phyloP scores from a whole-genome alignment of 2,329 filamentous ascomycete species.

The Pseudophaeomoniella oleicola region DNA sequence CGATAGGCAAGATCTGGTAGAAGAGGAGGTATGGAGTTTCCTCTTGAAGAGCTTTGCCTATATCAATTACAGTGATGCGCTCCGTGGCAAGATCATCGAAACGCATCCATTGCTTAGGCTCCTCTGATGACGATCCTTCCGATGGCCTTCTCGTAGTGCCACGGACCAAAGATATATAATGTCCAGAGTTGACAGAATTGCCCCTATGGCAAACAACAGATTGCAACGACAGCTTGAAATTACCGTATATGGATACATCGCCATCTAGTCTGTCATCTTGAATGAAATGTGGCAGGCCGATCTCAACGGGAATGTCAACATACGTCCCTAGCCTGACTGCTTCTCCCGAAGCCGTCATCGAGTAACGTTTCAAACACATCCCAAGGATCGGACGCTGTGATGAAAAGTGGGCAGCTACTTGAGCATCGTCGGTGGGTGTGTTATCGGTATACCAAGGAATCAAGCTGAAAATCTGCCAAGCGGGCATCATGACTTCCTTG shows the following conservation, averaged over 20 bases:
- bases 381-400: conserved; percentile 71
- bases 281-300: conserved; percentile 76
- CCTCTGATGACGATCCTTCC: conserved; percentile 30
- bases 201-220: conserved; percentile 88
- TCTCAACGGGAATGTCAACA: conserved; percentile 82
- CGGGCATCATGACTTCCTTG: conserved; percentile 87
- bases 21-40: conserved; percentile 92
- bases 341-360: conserved; percentile 53
- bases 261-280: conserved; percentile 58
- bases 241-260: conserved; percentile 57
- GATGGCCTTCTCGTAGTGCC: conserved; percentile 46
- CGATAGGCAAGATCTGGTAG: conserved; percentile 83
- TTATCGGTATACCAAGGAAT: conserved; percentile 74
- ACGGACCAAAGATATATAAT: conserved; percentile 77
- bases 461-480: conserved; percentile 92
- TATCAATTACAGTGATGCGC: conserved; percentile 62
- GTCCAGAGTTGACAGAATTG: conserved; percentile 69
- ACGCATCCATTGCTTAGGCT: conserved; percentile 68
- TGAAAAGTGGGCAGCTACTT: conserved; percentile 80
- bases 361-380: conserved; percentile 85
- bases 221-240: conserved; percentile 85
- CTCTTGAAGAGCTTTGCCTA: conserved; percentile 61
- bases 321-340: conserved; percentile 63
- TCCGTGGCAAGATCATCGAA: conserved; percentile 75
- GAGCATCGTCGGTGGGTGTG: conserved; percentile 50